Evolutionary conservation across 2,329 filamentous ascomycete genomes (phyloP), one percentile per base, ranked within the genome.

Genomic region (Fusarium ramigenum): DNA sequence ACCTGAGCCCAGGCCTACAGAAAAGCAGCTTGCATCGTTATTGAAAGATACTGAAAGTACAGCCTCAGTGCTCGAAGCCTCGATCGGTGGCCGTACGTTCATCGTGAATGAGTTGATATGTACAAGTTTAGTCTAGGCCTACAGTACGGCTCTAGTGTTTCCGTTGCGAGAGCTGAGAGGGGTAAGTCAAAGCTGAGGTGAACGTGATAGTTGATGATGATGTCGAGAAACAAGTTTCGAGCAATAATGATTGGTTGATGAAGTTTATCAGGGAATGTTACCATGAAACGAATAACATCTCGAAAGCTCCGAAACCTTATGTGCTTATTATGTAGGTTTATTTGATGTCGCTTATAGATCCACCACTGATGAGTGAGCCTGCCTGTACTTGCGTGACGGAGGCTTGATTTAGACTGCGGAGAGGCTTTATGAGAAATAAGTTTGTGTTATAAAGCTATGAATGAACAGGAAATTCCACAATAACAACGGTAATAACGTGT

Each of bases 21-120:
- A 90, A 82, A 98, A 98, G 79, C 93, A 95, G 76, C 90, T 95
- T 74, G 90, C 90, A 80, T 96, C 93, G 78, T 90, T 88, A 80
- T 98, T 98, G 85, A 97, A 97, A 14, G 93, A 90, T 50, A 92
- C 90, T 19, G 94, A 97, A 42, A 98, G 88, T 16, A 95, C 95
- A 69, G 91, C 89, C 9, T 93, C 92, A 60, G 91, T 90, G 47
- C 87, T 88, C 23, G 93, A 91, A 57, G 91, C 90, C 84, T 97
- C 94, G 79, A 98, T 94, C 63, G 93, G 90, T 59, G 93, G 93
- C 66, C 96, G 89, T 47, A 95, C 97, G 81, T 98, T 96, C 96
- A 98, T 99, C 60, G 69, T 72, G 71, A 58, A 69, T 74, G 67
- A 46, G 43, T 62, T 66, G 49, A 57, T 66, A 50, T 43, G 50